Conservation (phyloP, 495 filamentous ascomycete species). For the Lepraria neglecta region DNA sequence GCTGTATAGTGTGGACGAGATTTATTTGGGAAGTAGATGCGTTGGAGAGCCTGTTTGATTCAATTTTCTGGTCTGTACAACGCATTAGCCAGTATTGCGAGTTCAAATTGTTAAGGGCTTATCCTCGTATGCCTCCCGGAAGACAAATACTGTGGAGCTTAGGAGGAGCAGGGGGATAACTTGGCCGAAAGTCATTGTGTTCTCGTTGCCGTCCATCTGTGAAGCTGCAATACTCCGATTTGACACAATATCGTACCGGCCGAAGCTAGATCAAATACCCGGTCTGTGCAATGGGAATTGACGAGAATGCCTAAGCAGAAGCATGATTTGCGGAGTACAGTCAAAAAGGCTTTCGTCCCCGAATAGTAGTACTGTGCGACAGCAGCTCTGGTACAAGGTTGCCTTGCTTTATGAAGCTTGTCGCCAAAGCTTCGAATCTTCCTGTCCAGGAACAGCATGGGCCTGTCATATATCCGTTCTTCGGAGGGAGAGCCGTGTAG, state of each 20-base stretch:
- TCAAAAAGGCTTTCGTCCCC: neutral
- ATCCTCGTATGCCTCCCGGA: neutral
- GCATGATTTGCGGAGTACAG: too few species aligned
- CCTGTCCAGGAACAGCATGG: neutral
- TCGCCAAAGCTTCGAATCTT: neutral
- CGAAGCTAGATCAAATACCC: neutral
- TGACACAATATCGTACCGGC: neutral
- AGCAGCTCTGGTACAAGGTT: neutral
- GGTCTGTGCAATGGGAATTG: too few species aligned
- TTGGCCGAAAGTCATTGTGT: constrained; percentile 26
- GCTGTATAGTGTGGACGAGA: neutral
- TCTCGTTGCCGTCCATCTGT: constrained; percentile 10
- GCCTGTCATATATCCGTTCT: neutral
- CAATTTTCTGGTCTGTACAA: neutral
- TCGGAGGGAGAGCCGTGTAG: neutral
- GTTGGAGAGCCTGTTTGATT: neutral
- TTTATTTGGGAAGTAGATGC: neutral
- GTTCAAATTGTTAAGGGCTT: too few species aligned
- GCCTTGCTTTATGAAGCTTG: neutral
- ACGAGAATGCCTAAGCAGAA: too few species aligned
- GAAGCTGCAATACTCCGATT: neutral
- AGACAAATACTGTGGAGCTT: neutral
- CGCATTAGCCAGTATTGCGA: neutral
- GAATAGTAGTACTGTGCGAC: neutral
- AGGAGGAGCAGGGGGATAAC: constrained; percentile 24